These are phyloP conservation scores for Penicillium manginii DNA, from an alignment of 495 filamentous ascomycete genomes.

Conservation along the genomic window DNA sequence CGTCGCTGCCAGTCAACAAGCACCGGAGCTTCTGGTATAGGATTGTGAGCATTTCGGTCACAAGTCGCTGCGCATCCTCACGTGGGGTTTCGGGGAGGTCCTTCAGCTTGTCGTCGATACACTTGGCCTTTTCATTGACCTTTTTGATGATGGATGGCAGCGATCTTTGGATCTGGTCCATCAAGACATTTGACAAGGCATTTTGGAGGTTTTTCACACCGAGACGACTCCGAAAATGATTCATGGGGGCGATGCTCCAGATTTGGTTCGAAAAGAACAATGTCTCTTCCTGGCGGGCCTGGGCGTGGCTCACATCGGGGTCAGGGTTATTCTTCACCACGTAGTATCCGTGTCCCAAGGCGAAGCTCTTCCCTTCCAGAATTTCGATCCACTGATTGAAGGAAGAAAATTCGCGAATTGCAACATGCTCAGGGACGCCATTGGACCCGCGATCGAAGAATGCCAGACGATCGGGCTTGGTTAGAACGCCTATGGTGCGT, in stretches of 20 bases:
- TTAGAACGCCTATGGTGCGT: slow-evolving; percentile 76
- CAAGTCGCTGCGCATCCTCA: slow-evolving; percentile 37
- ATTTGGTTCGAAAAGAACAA: slow-evolving; percentile 57
- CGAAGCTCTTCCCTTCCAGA: slow-evolving; percentile 56
- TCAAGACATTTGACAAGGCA: slow-evolving; percentile 56
- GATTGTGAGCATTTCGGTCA: slow-evolving; percentile 39
- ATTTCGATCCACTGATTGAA: slow-evolving; percentile 61
- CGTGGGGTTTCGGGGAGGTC: slow-evolving; percentile 59
- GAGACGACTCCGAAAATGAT: slow-evolving; percentile 52
- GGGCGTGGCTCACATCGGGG: slow-evolving; percentile 50
- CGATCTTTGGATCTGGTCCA: slow-evolving; percentile 59
- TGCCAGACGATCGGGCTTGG: slow-evolving; percentile 69
- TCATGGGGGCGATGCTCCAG: slow-evolving; percentile 51
- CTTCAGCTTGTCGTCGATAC: slow-evolving; percentile 51
- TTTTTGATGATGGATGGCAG: slow-evolving; percentile 62
- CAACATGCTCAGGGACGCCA: slow-evolving; percentile 29
- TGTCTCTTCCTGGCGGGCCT: slow-evolving; percentile 60
- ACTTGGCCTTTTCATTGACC: slow-evolving; percentile 52
- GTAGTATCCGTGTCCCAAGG: slow-evolving; percentile 66
- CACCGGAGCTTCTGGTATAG: slow-evolving; percentile 35
- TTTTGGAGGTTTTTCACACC: slow-evolving; percentile 61
- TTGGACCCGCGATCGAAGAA: too few relatives aligned
- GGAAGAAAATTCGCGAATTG: slow-evolving; percentile 36
- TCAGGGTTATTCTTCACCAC: slow-evolving; percentile 65
- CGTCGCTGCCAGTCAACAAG: slow-evolving; percentile 23